Percentiles rank a stretch among this genome's conserved stretches.
phyloP scores from a whole-genome alignment of 202 grass and related monocot species.

The Digitaria exilis region DNA sequence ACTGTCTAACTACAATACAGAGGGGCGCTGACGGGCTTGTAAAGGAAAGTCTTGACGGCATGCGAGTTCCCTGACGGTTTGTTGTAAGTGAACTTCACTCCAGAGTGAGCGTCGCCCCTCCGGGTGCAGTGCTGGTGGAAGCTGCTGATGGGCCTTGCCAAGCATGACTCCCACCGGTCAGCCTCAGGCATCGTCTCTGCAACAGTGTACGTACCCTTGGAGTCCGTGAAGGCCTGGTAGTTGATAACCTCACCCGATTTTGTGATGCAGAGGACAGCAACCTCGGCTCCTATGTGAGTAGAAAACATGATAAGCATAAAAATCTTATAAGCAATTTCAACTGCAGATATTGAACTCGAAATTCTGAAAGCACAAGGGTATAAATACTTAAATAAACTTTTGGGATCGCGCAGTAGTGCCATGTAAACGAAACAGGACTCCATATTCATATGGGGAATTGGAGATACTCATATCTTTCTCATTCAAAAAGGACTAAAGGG shows the following conservation, averaged over 20 bases:
- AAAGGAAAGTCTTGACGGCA: constrained; percentile 78
- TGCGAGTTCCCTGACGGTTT: constrained; percentile 63
- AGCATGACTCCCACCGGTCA: constrained; percentile 85
- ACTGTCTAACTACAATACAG: constrained; percentile 62
- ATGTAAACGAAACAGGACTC: background rate
- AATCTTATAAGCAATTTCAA: background rate
- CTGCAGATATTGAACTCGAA: background rate
- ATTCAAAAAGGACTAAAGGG: background rate
- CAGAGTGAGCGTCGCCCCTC: constrained; percentile 79
- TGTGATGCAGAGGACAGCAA: constrained; percentile 95
- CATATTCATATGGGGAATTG: too few species aligned
- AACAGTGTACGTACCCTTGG: constrained; percentile 70
- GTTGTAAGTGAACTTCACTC: constrained; percentile 88
- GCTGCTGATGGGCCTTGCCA: constrained; percentile 90
- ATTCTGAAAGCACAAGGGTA: background rate
- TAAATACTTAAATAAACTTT: background rate
- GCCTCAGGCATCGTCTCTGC: constrained; percentile 91
- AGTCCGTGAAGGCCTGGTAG: constrained; percentile 95
- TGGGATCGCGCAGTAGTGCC: too few species aligned
- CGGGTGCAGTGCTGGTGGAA: constrained; percentile 72
- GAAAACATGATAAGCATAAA: background rate
- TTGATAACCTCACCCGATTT: constrained; percentile 96
- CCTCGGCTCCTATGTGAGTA: constrained; percentile 63
- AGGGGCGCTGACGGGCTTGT: constrained; percentile 64
- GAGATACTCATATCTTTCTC: too few species aligned